phyloP scores from a whole-genome alignment of 495 filamentous ascomycete species.

The Aspergillus leporis region DNA sequence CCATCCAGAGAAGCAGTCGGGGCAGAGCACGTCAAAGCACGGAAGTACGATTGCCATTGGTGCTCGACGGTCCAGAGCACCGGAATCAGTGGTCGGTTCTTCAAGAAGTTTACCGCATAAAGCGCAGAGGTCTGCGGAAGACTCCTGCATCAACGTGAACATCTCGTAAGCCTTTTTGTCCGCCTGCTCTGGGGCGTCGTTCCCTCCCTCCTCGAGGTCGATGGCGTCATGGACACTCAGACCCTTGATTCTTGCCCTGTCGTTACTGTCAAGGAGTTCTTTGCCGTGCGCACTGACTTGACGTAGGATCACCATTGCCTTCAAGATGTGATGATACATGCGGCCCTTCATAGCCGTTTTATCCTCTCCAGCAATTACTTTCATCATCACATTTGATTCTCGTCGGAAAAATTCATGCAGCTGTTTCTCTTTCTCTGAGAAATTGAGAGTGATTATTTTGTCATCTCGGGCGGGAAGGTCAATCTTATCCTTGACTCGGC shows the following conservation, averaged over 20 bases:
- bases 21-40: constrained; percentile 83
- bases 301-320: constrained; percentile 85
- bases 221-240: constrained; percentile 80
- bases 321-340: constrained; percentile 84
- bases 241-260: constrained; percentile 75
- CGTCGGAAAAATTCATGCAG: constrained; percentile 63
- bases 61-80: constrained; percentile 55
- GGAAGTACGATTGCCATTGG: constrained; percentile 75
- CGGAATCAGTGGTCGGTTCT: constrained; percentile 42
- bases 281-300: constrained; percentile 89
- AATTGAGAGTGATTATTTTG: constrained; percentile 61
- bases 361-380: constrained; percentile 50
- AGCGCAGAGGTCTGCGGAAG: constrained; percentile 67
- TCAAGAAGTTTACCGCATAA: constrained; percentile 65
- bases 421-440: constrained; percentile 53
- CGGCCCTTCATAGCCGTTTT: constrained; percentile 72
- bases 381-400: constrained; percentile 63
- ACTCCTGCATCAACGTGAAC: constrained; percentile 77
- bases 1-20: constrained; percentile 59
- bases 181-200: constrained; percentile 53
- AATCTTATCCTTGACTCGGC: constrained; percentile 90
- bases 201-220: constrained; percentile 75
- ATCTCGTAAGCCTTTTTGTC: constrained; percentile 77
- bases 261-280: constrained; percentile 80
- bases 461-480: constrained; percentile 75